Evolutionary conservation across 768 basidiomycete species (phyloP), one percentile per base, ranked within the genome.

Genomic region (Rossbeevera mucosa): DNA sequence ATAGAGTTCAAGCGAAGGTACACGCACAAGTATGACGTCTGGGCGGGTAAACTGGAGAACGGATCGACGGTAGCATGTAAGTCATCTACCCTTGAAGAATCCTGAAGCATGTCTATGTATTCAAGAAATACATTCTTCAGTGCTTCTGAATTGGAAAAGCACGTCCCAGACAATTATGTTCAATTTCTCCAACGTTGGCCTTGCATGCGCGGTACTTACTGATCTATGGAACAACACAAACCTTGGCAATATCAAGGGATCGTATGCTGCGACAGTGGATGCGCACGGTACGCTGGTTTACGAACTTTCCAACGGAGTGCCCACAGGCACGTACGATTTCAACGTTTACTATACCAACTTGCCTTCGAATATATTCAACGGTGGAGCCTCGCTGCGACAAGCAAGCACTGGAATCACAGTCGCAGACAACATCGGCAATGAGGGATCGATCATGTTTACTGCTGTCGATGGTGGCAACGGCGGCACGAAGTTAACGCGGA

Each of bases 41-140:
- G 55, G 55, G 29, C 51, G 0, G 52, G 49, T 45, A 43, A 45
- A 29, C 46, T 59, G 3, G n/a, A 55, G 2, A 46, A 50, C 14
- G 55, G 49, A 20, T 59, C 55, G 8, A 18, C 28, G n/a, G 33
- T 57, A 13, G 48, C 9, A 57, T 48, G 58, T 57, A 30, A 48
- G 54, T 36, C 31, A n/a, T n/a, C 31, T 7, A 7, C 7, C n/a
- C 3, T 33, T 33, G 16, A 33, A 7, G 7, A 33, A 33, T 16
- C 31, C 31, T 29, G 16, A 33, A 2, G 2, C 31, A 33, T 2
- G 16, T 33, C 31, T 7, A 31, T 31, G 30, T 33, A 16, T 16
- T 33, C 20, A 40, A 18, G 20, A 40, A 3, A 18, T 11, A 21
- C 38, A 5, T 1, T 1, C n/a, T 21, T 21, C 6, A 56, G 58